Base-by-base conservation (phyloP, 352 stramenopile species). In the Albugo candida region DNA sequence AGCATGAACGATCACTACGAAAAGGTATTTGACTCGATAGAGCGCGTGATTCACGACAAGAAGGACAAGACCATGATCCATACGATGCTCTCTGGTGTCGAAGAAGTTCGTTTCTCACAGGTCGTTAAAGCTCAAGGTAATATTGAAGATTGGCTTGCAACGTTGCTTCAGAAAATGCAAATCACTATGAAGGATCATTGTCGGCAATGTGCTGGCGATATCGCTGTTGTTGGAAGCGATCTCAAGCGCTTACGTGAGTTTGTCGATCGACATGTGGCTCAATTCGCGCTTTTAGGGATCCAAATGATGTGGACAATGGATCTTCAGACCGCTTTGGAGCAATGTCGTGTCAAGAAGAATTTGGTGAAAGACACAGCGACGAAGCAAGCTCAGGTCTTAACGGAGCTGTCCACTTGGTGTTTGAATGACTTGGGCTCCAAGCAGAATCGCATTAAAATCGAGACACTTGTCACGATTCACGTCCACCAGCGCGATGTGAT, bases 1-100 rank as follows among this genome's bases (percentile, higher is more conserved):
- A 95, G 89, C 56, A 98, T 99, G 85, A 97, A 98, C 55, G 84
- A 96, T 36, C 95, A 98, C 68, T 98, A 98, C 60, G 92, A 98
- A 54, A 98, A 97, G 59, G 88, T 98, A 12, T 98, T 98, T 59
- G 95, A 98, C 63, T 95, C 92, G n/a, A 92, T 99, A 41, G 89
- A 97, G 45, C 95, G 93, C 41, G 94, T 99, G 2, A 92, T 94
- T 44, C 93, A 98, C 55, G 93, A 98, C 64, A 97, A 96, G 54
- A 97, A 97, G 50, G 93, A 98, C 70, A 97, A 97, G 62, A 97
- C 89, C 10, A 65, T 97, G 40, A 95, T 96, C 51, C 73, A 93
- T 49, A 88, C 69, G 16, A 94, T 96, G 63, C 95, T 92, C 43
- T 88, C 87, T 3, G 88, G 83, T 41, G 86, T 97, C 8, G 89